Evolutionary conservation across 2,329 filamentous ascomycete species (phyloP).

Genomic region (Pseudogymnoascus sp.): DNA sequence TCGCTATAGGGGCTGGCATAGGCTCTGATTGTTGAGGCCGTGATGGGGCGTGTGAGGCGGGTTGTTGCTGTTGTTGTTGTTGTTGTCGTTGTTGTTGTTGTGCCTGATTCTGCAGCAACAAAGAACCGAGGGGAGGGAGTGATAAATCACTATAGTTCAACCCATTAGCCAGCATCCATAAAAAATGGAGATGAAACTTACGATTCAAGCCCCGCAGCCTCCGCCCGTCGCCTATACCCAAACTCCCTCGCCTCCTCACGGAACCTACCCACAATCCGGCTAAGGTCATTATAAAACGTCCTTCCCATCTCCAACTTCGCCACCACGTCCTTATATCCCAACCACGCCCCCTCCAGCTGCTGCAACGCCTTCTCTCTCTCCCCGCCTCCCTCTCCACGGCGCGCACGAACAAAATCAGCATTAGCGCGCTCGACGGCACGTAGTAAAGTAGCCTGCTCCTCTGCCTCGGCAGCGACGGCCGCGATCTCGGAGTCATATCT

Average conservation of each 20-base stretch:
- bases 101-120: slow-evolving; percentile 22
- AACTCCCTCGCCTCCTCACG: slow-evolving; percentile 72
- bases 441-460: slow-evolving; percentile 67
- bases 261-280: slow-evolving; percentile 77
- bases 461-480: slow-evolving; percentile 59
- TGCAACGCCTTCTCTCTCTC: slow-evolving; percentile 85
- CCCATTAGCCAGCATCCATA: neutral
- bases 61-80: neutral
- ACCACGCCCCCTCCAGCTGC: slow-evolving; percentile 79
- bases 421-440: slow-evolving; percentile 66
- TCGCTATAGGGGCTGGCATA: slow-evolving; percentile 16
- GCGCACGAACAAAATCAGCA: slow-evolving; percentile 64
- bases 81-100: slow-evolving; percentile 16
- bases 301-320: slow-evolving; percentile 83
- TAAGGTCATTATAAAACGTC: slow-evolving; percentile 96
- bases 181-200: slow-evolving; percentile 33
- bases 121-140: slow-evolving; percentile 13
- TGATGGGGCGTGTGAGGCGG: slow-evolving; percentile 13
- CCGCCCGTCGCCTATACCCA: slow-evolving; percentile 69
- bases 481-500: slow-evolving; percentile 73
- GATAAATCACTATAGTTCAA: slow-evolving; percentile 22
- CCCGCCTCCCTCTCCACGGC: slow-evolving; percentile 47
- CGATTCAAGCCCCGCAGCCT: slow-evolving; percentile 72
- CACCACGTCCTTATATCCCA: slow-evolving; percentile 94
- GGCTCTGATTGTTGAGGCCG: slow-evolving; percentile 19